Evolutionary conservation across 176 grass and related monocot genomes (phyloP).

Genomic region (Microstegium vimineum): DNA sequence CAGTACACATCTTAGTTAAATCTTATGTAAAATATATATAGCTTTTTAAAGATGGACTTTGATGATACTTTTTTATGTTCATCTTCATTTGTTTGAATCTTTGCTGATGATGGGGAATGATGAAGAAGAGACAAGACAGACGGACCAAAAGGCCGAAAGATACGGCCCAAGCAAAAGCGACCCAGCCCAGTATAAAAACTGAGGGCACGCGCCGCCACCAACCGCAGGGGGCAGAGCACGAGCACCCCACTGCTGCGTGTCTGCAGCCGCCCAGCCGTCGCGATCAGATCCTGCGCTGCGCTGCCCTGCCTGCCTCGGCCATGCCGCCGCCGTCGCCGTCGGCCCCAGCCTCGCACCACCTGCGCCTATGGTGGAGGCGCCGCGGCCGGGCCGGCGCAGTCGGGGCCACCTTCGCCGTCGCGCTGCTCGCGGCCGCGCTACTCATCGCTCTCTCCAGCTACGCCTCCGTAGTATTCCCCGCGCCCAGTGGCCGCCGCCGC

Average conservation of each 20-base stretch:
- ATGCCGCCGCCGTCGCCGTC: background rate
- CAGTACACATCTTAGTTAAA: no score
- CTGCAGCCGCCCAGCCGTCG: background rate
- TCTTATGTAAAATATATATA: no score
- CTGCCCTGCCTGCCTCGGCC: background rate
- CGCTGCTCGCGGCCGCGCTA: constrained; percentile 40
- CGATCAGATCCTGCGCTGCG: constrained; percentile 20
- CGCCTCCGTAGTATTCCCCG: background rate
- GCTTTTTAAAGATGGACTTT: no score
- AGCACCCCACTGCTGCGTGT: background rate
- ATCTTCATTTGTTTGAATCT: background rate
- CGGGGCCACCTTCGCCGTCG: constrained; percentile 35
- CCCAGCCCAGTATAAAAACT: background rate
- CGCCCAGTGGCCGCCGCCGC: background rate
- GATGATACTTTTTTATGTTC: no score
- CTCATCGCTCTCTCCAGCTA: constrained; percentile 49
- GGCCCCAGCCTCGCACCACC: constrained; percentile 25
- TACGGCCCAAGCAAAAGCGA: background rate
- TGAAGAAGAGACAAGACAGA: background rate
- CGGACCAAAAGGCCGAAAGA: background rate
- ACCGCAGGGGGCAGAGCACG: background rate
- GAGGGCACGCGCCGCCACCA: background rate
- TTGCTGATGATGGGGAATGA: background rate
- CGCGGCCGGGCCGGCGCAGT: constrained; percentile 39
- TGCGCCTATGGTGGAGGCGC: constrained; percentile 60